A percentile compares a stretch with the other conserved stretches of the same genome.
Conservation (phyloP, 1,284 basidiomycete genomes). For the Boletus subluridellus region DNA sequence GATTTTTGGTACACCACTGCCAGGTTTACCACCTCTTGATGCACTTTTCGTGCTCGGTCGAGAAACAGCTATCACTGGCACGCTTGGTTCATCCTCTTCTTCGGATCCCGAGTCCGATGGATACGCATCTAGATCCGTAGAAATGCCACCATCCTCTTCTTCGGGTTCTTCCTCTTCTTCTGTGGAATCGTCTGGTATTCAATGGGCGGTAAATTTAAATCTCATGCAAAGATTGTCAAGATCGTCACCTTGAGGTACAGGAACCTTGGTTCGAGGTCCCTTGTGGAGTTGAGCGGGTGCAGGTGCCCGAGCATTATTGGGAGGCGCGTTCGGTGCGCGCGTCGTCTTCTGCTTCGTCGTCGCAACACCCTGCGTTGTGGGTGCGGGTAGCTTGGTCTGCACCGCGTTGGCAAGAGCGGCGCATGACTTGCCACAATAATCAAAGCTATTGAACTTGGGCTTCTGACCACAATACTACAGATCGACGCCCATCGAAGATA, state of each 20-base stretch:
- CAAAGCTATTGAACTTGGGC: conserved; percentile 33
- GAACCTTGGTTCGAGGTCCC: conserved; percentile 10
- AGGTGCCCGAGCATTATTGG: conserved; percentile 3
- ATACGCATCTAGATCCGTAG: conserved; percentile 34
- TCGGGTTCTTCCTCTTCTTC: conserved; percentile 28
- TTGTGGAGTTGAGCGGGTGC: conserved; percentile 12
- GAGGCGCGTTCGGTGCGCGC: conserved; percentile 7
- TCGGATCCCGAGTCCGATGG: conserved; percentile 33
- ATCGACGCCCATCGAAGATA: conserved; percentile 26
- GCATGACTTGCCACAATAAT: conserved; percentile 35
- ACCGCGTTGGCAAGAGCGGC: conserved; percentile 24
- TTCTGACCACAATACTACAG: conserved; percentile 34
- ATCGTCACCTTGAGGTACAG: conserved; percentile 26
- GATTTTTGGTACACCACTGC: conserved; percentile 1
- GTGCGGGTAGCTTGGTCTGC: conserved; percentile 17
- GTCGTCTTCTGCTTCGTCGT: conserved; percentile 22
- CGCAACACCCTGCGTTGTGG: conserved; percentile 9
- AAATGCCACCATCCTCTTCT: conserved; percentile 15
- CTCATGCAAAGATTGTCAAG: conserved; percentile 6
- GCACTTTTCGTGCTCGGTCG: conserved; percentile 12
- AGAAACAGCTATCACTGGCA: conserved; percentile 4
- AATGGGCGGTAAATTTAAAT: conserved; percentile 13
- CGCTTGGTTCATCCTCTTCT: conserved; percentile 22
- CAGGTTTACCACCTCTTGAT: conserved; percentile 13
- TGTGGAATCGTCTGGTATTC: conserved; percentile 21